Evolutionary conservation across 495 filamentous ascomycete genomes (phyloP).

Genomic region (Cryomyces minteri): DNA sequence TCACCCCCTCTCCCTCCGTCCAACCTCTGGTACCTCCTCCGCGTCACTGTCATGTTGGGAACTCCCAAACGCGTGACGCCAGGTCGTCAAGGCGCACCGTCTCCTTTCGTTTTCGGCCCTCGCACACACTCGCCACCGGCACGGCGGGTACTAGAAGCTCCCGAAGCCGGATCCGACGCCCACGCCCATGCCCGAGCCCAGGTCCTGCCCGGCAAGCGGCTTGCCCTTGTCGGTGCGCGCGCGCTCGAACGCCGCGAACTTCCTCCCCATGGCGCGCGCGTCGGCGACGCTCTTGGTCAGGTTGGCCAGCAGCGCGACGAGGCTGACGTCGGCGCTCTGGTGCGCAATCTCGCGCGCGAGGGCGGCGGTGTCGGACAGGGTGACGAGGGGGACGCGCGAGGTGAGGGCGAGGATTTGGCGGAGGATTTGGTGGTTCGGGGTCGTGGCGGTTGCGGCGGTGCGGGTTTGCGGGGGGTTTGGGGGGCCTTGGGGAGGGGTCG

Average conservation of each 20-base stretch:
- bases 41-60: too few species aligned
- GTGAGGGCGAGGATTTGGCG: slow-evolving; percentile 39
- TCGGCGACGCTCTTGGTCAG: slow-evolving; percentile 48
- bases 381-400: slow-evolving; percentile 33
- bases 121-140: too few species aligned
- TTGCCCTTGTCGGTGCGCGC: slow-evolving; percentile 15
- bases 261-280: slow-evolving; percentile 51
- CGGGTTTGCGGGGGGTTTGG: slow-evolving; percentile 8
- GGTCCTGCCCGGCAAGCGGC: too few species aligned
- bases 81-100: too few species aligned
- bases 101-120: too few species aligned
- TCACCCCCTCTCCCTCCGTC: too few species aligned
- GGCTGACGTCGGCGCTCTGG: slow-evolving; percentile 38
- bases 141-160: too few species aligned
- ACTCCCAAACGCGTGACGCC: too few species aligned
- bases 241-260: slow-evolving; percentile 43
- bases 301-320: slow-evolving; percentile 50
- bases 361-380: slow-evolving; percentile 14
- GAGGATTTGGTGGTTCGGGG: slow-evolving; percentile 28
- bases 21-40: too few species aligned
- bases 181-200: too few species aligned
- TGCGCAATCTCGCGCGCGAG: not conserved
- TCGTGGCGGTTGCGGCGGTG: slow-evolving; percentile 8
- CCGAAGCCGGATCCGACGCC: too few species aligned
- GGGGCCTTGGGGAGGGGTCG: slow-evolving; percentile 12